Evolutionary conservation across 805 yeast genomes (phyloP).

Genomic region (Dipodascus geniculatus): DNA sequence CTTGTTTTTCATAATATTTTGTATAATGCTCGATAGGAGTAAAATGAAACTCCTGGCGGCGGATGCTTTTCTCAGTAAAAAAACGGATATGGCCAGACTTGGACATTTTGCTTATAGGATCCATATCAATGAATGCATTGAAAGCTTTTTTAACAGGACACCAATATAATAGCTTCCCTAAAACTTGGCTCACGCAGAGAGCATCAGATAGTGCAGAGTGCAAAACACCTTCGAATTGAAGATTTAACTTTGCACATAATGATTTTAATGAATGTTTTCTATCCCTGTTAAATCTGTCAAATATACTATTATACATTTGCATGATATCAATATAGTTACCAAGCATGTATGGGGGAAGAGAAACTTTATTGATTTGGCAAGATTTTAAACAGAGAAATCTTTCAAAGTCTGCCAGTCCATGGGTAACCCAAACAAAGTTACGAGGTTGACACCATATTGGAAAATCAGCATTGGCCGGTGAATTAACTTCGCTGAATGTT

Average conservation of each 20-base stretch:
- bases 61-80: neutral
- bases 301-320: neutral
- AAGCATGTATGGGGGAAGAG: slow-evolving; percentile 1
- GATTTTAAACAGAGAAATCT: neutral
- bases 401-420: slow-evolving; percentile 2
- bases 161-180: neutral
- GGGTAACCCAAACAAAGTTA: slow-evolving; percentile 3
- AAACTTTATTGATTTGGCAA: neutral
- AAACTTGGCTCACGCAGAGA: neutral
- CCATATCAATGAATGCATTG: neutral
- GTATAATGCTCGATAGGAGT: neutral
- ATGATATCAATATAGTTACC: slow-evolving; percentile 1
- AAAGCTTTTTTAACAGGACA: neutral
- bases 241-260: neutral
- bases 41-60: neutral
- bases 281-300: neutral
- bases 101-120: neutral
- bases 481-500: neutral
- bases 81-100: neutral
- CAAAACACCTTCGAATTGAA: neutral
- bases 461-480: neutral
- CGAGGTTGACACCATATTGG: slow-evolving; percentile 1
- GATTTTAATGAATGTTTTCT: neutral
- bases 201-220: neutral
- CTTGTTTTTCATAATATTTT: neutral